Percentiles rank a stretch among this genome's conserved stretches.
Conservation (phyloP, 257 asterid species). For the Ilex asprella region DNA sequence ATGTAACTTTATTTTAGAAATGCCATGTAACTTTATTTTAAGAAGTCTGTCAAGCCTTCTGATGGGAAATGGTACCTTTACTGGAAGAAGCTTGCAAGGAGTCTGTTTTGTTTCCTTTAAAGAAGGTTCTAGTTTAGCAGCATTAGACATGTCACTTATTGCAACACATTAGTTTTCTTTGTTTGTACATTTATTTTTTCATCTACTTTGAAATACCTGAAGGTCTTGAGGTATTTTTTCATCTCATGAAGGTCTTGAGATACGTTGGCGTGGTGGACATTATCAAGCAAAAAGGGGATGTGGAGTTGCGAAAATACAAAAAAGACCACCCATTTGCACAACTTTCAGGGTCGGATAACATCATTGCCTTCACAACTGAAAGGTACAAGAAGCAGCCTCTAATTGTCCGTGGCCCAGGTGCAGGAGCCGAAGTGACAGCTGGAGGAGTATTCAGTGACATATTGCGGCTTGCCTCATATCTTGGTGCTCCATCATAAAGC, state of each 20-base stretch:
- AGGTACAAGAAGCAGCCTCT: constrained; percentile 84
- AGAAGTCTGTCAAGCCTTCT: too few relatives aligned
- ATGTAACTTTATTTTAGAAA: too few relatives aligned
- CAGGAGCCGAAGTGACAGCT: constrained; percentile 98
- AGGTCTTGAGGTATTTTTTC: constrained; percentile 98
- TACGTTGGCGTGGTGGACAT: constrained; percentile 97
- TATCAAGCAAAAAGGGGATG: constrained; percentile 68
- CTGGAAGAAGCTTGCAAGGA: too few relatives aligned
- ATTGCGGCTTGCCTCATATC: constrained; percentile 92
- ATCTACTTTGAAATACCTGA: constrained; percentile 13
- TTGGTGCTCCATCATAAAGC: constrained; percentile 84
- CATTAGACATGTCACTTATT: too few relatives aligned
- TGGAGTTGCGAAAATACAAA: constrained; percentile 64
- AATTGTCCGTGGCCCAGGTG: constrained; percentile 98
- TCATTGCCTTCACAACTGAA: constrained; percentile 92
- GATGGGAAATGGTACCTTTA: too few relatives aligned
- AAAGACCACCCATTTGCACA: constrained; percentile 95
- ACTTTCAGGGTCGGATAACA: constrained; percentile 93
- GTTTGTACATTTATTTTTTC: neutral
- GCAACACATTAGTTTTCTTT: too few relatives aligned
- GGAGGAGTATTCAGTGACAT: constrained; percentile 95
- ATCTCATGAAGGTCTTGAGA: constrained; percentile 91
- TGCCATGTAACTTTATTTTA: too few relatives aligned
- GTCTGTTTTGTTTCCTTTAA: too few relatives aligned
- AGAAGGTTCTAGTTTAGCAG: too few relatives aligned